Conservation (phyloP, 2,329 filamentous ascomycete genomes). For the Aureobasidium leucospermi region DNA sequence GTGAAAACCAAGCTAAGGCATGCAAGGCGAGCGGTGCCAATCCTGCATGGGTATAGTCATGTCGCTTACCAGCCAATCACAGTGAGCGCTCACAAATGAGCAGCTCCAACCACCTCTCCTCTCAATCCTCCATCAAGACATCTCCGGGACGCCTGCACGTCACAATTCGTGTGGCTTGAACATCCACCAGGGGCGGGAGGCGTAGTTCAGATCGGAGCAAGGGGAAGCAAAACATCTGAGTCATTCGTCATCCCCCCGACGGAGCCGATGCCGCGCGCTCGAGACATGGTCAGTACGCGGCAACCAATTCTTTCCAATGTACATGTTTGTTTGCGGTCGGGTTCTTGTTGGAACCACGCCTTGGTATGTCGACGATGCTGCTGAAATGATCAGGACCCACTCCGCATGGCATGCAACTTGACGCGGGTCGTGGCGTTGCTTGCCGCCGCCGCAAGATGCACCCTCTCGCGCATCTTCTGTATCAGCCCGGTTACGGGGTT, state of each 20-base stretch:
- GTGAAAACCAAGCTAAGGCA: slow-evolving; percentile 3
- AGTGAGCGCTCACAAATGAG: slow-evolving; percentile 4
- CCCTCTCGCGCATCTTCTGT: slow-evolving; percentile 4
- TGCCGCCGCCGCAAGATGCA: slow-evolving; percentile 9
- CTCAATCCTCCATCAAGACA: slow-evolving; percentile 3
- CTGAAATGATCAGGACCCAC: not conserved
- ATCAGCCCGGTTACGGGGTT: slow-evolving; percentile 11
- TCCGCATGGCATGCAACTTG: slow-evolving; percentile 6
- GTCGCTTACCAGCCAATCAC: slow-evolving; percentile 10
- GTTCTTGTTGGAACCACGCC: not conserved
- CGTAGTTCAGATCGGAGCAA: slow-evolving; percentile 10
- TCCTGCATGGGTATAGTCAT: not conserved
- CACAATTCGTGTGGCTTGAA: slow-evolving; percentile 11
- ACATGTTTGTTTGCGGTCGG: not conserved
- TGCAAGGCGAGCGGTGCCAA: slow-evolving; percentile 6
- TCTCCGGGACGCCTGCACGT: slow-evolving; percentile 10
- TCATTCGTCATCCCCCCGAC: not conserved
- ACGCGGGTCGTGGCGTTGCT: slow-evolving; percentile 9
- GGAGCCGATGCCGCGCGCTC: not conserved
- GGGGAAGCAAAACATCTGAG: slow-evolving; percentile 11
- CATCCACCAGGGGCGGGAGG: slow-evolving; percentile 4
- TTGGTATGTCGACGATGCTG: not conserved
- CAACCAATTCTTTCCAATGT: not conserved
- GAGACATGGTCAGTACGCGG: not conserved
- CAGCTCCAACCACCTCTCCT: slow-evolving; percentile 12